Evolutionary conservation across 2,329 filamentous ascomycete genomes (phyloP).

Genomic region (Verticillium zaregamsianum): DNA sequence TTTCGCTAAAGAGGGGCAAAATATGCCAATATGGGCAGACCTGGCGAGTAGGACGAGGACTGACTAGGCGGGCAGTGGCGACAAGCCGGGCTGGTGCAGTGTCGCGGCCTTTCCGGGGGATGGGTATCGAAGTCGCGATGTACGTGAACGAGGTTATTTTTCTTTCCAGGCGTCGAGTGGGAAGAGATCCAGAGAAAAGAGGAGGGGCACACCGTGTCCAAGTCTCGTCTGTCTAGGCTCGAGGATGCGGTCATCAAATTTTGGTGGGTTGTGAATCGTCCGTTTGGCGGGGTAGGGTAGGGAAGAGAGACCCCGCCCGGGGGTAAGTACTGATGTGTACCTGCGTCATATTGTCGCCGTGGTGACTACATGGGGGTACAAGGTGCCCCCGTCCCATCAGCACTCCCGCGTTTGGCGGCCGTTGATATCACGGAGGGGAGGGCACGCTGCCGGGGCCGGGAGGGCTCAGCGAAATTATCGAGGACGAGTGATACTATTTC

Average conservation of each 20-base stretch:
- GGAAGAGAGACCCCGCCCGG: neutral
- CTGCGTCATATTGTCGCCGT: neutral
- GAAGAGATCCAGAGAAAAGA: conserved; percentile 1
- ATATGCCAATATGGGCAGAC: neutral
- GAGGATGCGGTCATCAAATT: conserved; percentile 13
- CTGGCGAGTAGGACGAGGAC: neutral
- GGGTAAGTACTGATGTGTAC: neutral
- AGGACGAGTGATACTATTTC: too few relatives aligned
- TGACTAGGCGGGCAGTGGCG: neutral
- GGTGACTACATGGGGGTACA: neutral
- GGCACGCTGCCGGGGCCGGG: neutral
- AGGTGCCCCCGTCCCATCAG: neutral
- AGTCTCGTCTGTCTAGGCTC: neutral
- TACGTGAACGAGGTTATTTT: conserved; percentile 5
- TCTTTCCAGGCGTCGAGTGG: conserved; percentile 5
- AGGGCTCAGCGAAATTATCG: too few relatives aligned
- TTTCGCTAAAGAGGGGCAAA: neutral
- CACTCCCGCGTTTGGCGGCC: neutral
- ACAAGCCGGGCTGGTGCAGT: neutral
- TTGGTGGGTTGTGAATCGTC: conserved; percentile 13
- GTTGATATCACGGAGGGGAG: neutral
- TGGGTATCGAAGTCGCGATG: conserved; percentile 1
- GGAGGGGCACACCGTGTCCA: conserved; percentile 1
- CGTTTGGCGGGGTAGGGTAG: conserved; percentile 13
- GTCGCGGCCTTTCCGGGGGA: neutral